Evolutionary conservation across 371 early-diverging fungal genomes (phyloP).

Genomic region (Mucor irregularis): DNA sequence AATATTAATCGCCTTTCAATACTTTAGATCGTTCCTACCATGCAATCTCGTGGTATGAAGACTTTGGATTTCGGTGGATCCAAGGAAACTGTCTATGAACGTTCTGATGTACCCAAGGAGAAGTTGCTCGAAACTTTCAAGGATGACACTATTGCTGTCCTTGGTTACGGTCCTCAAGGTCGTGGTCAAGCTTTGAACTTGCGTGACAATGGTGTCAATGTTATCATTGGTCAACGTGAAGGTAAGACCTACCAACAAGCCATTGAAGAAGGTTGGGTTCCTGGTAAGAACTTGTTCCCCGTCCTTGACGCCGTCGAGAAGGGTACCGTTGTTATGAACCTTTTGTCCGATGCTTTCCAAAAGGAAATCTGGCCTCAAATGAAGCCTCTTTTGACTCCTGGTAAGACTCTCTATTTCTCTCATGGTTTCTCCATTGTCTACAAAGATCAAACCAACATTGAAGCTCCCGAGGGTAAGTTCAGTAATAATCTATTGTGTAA

Average conservation of each 20-base stretch:
- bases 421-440: constrained; percentile 97
- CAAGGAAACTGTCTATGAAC: constrained; percentile 93
- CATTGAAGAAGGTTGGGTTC: constrained; percentile 94
- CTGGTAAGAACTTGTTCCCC: constrained; percentile 93
- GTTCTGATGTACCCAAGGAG: constrained; percentile 89
- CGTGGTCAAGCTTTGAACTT: constrained; percentile 96
- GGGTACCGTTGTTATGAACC: constrained; percentile 93
- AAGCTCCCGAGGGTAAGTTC: constrained; percentile 68
- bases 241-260: constrained; percentile 94
- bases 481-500: background rate
- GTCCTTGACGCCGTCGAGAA: constrained; percentile 90
- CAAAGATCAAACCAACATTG: constrained; percentile 89
- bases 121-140: constrained; percentile 91
- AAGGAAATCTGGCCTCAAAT: constrained; percentile 90
- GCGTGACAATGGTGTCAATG: constrained; percentile 95
- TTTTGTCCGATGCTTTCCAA: constrained; percentile 96
- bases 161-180: constrained; percentile 98
- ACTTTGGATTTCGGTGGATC: constrained; percentile 95
- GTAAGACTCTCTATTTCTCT: constrained; percentile 97
- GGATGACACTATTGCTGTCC: constrained; percentile 92
- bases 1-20: background rate
- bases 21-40: constrained; percentile 13
- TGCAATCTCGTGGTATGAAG: constrained; percentile 82
- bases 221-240: constrained; percentile 94
- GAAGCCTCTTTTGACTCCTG: constrained; percentile 89